phyloP scores from a whole-genome alignment of 2,329 filamentous ascomycete species.

The Hortaea sp. region DNA sequence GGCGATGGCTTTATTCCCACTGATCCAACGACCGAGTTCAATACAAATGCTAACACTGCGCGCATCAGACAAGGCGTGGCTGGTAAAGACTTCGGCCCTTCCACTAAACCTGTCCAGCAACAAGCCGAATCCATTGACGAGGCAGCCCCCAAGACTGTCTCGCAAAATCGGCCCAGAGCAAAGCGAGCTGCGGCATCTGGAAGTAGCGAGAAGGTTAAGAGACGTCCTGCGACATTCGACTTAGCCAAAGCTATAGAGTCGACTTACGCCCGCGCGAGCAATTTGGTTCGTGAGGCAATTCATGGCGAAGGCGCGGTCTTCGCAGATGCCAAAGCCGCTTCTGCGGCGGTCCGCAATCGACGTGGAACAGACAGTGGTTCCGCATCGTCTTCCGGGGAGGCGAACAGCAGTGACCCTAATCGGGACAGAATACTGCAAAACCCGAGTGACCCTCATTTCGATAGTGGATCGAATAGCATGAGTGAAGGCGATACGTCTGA shows the following conservation, averaged over 20 bases:
- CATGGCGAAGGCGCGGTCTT: conserved; percentile 36
- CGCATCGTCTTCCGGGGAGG: no score
- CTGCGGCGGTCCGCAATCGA: background rate
- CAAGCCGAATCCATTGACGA: background rate
- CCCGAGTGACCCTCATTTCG: no score
- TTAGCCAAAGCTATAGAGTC: background rate
- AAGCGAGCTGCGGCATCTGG: no score
- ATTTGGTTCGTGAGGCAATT: conserved; percentile 37
- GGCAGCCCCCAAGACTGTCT: background rate
- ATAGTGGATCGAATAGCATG: background rate
- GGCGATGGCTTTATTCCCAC: background rate
- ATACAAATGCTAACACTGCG: background rate
- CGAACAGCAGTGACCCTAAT: no score
- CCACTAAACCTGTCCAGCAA: background rate
- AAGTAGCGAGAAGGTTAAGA: background rate
- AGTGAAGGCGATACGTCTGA: background rate
- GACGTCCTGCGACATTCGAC: background rate
- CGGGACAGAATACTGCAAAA: no score
- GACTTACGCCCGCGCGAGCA: conserved; percentile 37
- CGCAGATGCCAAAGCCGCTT: conserved; percentile 17
- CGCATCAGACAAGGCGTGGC: background rate
- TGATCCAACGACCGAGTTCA: background rate
- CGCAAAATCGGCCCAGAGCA: no score
- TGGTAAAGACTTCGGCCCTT: background rate
- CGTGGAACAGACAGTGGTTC: background rate